Evolutionary conservation across 495 filamentous ascomycete species (phyloP).

Genomic region (Penicillium pulvis): DNA sequence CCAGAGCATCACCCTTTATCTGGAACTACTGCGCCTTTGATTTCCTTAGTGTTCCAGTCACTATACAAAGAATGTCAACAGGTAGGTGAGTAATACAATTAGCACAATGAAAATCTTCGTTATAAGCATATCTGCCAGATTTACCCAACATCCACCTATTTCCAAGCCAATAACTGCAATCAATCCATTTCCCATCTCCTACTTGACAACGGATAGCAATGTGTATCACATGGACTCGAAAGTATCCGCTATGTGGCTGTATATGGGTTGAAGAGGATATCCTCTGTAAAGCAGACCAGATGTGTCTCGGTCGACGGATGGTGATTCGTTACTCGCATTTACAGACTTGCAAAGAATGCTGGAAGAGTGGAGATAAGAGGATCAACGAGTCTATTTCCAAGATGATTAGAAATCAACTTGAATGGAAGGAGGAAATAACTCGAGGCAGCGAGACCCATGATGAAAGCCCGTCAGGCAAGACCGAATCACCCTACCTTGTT

Average conservation of each 20-base stretch:
- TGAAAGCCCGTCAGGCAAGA: too few species aligned
- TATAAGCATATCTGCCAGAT: too few species aligned
- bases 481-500: too few species aligned
- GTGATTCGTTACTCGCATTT: constrained; percentile 8
- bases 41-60: too few species aligned
- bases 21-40: too few species aligned
- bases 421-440: neutral
- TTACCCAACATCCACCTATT: too few species aligned
- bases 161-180: too few species aligned
- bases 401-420: neutral
- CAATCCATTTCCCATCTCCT: too few species aligned
- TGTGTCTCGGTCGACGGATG: constrained; percentile 16
- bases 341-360: constrained; percentile 23
- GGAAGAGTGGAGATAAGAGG: constrained; percentile 18
- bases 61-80: too few species aligned
- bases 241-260: constrained; percentile 28
- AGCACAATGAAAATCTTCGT: too few species aligned
- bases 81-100: too few species aligned
- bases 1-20: too few species aligned
- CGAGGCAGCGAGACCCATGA: neutral
- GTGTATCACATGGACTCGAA: constrained; percentile 6
- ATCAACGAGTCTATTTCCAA: neutral
- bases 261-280: constrained; percentile 14
- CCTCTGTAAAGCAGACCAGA: neutral
- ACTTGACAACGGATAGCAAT: neutral